Evolutionary conservation across 2,329 filamentous ascomycete species (phyloP).

Genomic region (Fusarium chuoi): DNA sequence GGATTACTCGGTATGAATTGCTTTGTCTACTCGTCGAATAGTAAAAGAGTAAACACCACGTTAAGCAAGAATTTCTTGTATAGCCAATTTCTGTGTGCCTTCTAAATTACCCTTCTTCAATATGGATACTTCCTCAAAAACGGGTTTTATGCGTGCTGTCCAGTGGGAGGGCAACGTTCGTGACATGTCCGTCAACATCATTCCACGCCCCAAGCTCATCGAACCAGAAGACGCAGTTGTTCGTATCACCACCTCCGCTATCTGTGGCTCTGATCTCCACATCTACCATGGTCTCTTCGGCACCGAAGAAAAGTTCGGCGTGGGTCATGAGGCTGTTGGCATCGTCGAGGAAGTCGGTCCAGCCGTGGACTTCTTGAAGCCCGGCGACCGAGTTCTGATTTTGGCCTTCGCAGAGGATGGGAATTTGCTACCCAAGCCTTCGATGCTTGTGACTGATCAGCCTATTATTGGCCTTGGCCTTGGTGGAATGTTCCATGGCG

Average conservation of each 20-base stretch:
- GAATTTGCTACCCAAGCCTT: background rate
- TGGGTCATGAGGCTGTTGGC: slow-evolving; percentile 1
- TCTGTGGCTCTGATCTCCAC: slow-evolving; percentile 10
- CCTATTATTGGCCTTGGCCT: background rate
- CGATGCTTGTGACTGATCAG: background rate
- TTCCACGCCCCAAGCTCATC: background rate
- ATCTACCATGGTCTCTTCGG: slow-evolving; percentile 7
- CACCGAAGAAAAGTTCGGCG: background rate
- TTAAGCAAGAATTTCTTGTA: fast-evolving
- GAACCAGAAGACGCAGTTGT: slow-evolving; percentile 19
- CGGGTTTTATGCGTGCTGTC: slow-evolving; percentile 10
- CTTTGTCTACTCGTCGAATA: fast-evolving
- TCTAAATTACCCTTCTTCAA: fast-evolving
- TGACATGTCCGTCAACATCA: slow-evolving; percentile 18
- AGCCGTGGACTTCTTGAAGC: slow-evolving; percentile 13
- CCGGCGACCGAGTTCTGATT: slow-evolving; percentile 5
- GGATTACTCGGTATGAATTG: background rate
- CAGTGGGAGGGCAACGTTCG: slow-evolving; percentile 19
- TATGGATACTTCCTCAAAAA: background rate
- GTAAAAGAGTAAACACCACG: background rate
- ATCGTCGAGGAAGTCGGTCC: slow-evolving; percentile 9
- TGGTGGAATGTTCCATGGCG: background rate
- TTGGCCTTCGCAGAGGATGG: background rate
- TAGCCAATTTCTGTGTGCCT: fast-evolving
- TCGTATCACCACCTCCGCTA: slow-evolving; percentile 1